phyloP scores from a whole-genome alignment of 257 asterid species.

The Solanum tarijense region DNA sequence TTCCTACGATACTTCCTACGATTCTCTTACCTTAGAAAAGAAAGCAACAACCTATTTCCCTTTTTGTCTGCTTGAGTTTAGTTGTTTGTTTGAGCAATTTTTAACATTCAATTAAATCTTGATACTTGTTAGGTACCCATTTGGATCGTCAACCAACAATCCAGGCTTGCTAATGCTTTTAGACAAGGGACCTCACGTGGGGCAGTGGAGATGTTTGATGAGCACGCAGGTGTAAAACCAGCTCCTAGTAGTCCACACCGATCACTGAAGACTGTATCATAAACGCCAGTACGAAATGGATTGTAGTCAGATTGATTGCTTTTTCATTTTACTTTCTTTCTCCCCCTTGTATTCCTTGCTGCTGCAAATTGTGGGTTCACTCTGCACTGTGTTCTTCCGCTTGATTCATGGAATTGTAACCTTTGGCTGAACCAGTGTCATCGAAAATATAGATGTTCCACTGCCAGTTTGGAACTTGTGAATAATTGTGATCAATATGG shows the following conservation, averaged over 20 bases:
- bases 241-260: neutral
- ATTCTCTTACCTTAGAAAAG: neutral
- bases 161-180: slow-evolving; percentile 15
- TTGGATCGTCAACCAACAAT: slow-evolving; percentile 2
- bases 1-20: neutral
- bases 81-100: neutral
- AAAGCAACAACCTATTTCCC: neutral
- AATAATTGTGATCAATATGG: neutral
- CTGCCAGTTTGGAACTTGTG: slow-evolving; percentile 5
- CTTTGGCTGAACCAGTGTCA: neutral
- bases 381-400: slow-evolving; percentile 9
- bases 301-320: neutral
- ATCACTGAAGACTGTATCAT: neutral
- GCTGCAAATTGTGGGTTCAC: slow-evolving; percentile 4
- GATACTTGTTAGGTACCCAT: slow-evolving; percentile 12
- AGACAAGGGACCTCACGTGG: slow-evolving; percentile 18
- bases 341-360: slow-evolving; percentile 4
- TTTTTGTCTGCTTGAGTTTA: neutral
- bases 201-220: slow-evolving; percentile 15
- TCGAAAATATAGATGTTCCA: neutral
- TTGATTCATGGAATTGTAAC: neutral
- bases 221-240: slow-evolving; percentile 6
- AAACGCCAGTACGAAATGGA: neutral
- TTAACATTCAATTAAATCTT: neutral
- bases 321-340: slow-evolving; percentile 1